Base-by-base conservation (phyloP, 495 filamentous ascomycete genomes). In the Durotheca rogersii region DNA sequence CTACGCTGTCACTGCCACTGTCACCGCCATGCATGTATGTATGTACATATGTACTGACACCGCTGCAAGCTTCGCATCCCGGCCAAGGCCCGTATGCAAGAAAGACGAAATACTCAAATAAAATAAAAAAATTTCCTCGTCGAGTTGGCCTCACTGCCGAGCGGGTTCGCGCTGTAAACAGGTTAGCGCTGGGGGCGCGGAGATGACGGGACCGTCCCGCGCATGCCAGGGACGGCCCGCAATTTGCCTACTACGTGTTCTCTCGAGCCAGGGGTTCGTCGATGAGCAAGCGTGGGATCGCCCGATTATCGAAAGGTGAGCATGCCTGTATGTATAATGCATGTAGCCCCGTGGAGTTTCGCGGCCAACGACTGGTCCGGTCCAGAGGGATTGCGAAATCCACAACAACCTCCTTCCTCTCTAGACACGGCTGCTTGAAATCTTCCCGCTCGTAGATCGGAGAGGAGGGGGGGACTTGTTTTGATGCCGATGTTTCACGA, bases 141-240 rank as follows among this genome's bases (percentile, higher is more conserved):
- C 18, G 36, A 21, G 18, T 32, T 32, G 21, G 21, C n/a, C 16
- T 33, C 21, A 18, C 23, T 51, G 27, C 46, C 41, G 49, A 34
- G n/a, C 11, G 31, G n/a, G 36, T 30, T 29, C 35, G 21, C 10
- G 14, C 44, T 45, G 34, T 14, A 45, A 49, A 50, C 2, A 30
- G 49, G n/a, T 15, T 58, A 53, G 55, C 55, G 55, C 35, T 47
- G 46, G 36, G 36, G 23, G 36, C 56, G 56, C 49, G 56, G 50
- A 54, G 46, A 47, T 29, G 45, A 47, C 50, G 56, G 56, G 50
- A 50, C 18, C 35, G 54, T 54, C 56, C 56, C 50, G 56, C 46
- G 32, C 34, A 42, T 53, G 41, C 37, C 46, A 53, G 56, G 56
- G 56, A 59, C 56, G 56, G 56, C 40, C 56, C 56, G 56, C 50